phyloP scores from a whole-genome alignment of 2,329 filamentous ascomycete genomes.

The Nemania serpens region DNA sequence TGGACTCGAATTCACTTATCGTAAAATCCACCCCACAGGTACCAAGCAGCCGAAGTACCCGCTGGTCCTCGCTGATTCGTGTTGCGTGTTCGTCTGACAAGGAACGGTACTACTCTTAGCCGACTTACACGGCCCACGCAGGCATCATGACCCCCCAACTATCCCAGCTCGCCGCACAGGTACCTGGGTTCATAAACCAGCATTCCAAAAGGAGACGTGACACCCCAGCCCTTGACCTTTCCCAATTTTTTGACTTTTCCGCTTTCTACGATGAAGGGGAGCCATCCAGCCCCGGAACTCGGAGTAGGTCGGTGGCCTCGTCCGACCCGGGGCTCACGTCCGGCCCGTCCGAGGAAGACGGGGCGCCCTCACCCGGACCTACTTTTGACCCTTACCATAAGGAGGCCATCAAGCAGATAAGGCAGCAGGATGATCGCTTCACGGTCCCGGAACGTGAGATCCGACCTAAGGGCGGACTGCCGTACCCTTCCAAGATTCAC shows the following conservation, averaged over 20 bases:
- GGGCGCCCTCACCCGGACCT: slow-evolving; percentile 39
- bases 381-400: slow-evolving; percentile 36
- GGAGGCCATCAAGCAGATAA: slow-evolving; percentile 37
- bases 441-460: slow-evolving; percentile 41
- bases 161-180: slow-evolving; percentile 39
- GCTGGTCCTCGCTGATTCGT: slow-evolving; percentile 42
- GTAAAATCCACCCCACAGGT: slow-evolving; percentile 42
- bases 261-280: slow-evolving; percentile 35
- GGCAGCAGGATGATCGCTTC: slow-evolving; percentile 41
- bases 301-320: slow-evolving; percentile 40
- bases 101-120: slow-evolving; percentile 39
- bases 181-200: slow-evolving; percentile 39
- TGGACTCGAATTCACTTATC: slow-evolving; percentile 41
- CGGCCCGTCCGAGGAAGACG: slow-evolving; percentile 41
- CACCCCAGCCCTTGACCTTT: slow-evolving; percentile 32
- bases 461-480: slow-evolving; percentile 37
- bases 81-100: slow-evolving; percentile 42
- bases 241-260: slow-evolving; percentile 39
- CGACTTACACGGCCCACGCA: slow-evolving; percentile 43
- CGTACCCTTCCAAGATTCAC: slow-evolving; percentile 39
- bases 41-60: slow-evolving; percentile 39
- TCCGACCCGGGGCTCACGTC: slow-evolving; percentile 43
- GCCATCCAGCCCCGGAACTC: slow-evolving; percentile 38
- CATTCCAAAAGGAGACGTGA: slow-evolving; percentile 36
- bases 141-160: slow-evolving; percentile 39